Evolutionary conservation across 2,329 filamentous ascomycete genomes (phyloP).

Genomic region (Colletotrichum musicola): DNA sequence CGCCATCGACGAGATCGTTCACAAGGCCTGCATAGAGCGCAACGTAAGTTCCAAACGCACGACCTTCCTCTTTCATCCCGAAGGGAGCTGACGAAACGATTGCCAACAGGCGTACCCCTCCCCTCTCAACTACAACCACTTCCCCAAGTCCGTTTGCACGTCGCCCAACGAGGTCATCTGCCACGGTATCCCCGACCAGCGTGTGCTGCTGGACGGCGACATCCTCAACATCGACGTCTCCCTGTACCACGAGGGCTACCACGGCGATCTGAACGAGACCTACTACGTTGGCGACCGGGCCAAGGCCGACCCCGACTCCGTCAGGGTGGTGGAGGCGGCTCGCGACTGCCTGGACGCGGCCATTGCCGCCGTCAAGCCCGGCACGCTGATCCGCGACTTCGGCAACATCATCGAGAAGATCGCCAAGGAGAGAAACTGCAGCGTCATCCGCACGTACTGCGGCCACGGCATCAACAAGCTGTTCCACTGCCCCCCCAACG

Average conservation of each 20-base stretch:
- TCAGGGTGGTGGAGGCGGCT: constrained; percentile 90
- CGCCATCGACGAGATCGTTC: constrained; percentile 92
- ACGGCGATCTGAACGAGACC: constrained; percentile 97
- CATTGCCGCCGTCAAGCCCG: constrained; percentile 93
- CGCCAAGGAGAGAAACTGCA: constrained; percentile 86
- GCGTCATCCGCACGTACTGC: constrained; percentile 95
- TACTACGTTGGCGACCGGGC: constrained; percentile 97
- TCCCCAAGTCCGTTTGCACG: constrained; percentile 98
- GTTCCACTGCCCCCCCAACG: constrained; percentile 94
- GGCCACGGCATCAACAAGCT: constrained; percentile 94
- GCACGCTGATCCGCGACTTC: constrained; percentile 91
- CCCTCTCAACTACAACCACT: constrained; percentile 93
- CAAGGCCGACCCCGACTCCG: constrained; percentile 83
- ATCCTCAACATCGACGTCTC: constrained; percentile 98
- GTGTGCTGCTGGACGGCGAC: constrained; percentile 88
- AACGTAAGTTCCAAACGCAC: constrained; percentile 70
- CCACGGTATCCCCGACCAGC: constrained; percentile 96
- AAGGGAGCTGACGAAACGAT: neutral
- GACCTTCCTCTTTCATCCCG: neutral
- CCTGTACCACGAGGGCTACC: constrained; percentile 93
- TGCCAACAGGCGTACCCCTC: constrained; percentile 85
- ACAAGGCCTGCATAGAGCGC: constrained; percentile 93
- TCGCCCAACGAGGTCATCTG: constrained; percentile 98
- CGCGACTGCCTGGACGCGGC: constrained; percentile 91
- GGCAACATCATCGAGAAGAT: constrained; percentile 96